A percentile compares a stretch with the other conserved stretches of the same genome.
phyloP scores from a whole-genome alignment of 2,329 filamentous ascomycete genomes.

The Botrytis galanthina region DNA sequence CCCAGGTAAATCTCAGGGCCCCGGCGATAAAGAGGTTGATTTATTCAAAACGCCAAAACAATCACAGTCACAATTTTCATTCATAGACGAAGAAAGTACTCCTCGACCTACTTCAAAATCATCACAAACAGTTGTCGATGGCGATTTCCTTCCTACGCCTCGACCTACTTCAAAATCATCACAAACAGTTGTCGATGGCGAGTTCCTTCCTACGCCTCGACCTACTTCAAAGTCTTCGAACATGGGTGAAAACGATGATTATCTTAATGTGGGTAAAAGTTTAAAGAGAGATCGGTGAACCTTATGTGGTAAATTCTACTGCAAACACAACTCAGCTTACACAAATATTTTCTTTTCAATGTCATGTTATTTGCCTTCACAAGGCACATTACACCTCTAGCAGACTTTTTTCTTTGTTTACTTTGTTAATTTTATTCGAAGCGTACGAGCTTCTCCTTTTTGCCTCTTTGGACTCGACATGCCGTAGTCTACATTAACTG shows the following conservation, averaged over 20 bases:
- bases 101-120: constrained; percentile 10
- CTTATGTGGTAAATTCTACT: background rate
- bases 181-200: background rate
- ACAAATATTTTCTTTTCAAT: constrained; percentile 16
- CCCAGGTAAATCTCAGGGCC: constrained; percentile 32
- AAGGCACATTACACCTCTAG: constrained; percentile 7
- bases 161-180: constrained; percentile 12
- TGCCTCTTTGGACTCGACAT: background rate
- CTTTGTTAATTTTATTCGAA: constrained; percentile 7
- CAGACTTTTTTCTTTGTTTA: constrained; percentile 2
- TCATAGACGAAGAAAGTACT: constrained; percentile 15
- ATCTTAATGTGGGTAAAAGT: background rate
- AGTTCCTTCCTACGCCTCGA: constrained; percentile 7
- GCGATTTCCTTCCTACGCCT: background rate
- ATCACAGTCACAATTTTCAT: constrained; percentile 20
- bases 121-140: background rate
- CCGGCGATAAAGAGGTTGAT: constrained; percentile 29
- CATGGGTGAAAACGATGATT: background rate
- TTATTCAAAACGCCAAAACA: constrained; percentile 35
- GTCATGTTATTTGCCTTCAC: constrained; percentile 18
- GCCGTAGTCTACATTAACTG: background rate
- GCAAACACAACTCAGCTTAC: background rate
- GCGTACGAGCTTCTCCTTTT: background rate
- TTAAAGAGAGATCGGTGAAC: background rate
- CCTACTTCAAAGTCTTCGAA: constrained; percentile 9